Evolutionary conservation across 225 moss, liverwort and hornwort genomes (phyloP).

Genomic region (Bryoerythrophyllum caledonicum): DNA sequence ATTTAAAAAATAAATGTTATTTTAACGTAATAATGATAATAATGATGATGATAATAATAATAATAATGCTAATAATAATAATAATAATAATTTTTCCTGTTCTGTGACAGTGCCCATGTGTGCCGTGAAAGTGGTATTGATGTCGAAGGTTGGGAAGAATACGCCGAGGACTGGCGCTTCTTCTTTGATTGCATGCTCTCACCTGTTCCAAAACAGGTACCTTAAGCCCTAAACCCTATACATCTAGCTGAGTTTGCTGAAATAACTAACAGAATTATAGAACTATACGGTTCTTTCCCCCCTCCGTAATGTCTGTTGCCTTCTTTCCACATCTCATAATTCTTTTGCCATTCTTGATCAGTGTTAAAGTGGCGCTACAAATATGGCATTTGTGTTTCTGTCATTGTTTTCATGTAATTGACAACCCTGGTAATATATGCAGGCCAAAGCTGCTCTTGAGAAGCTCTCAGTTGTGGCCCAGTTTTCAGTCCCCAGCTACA

Average conservation of each 20-base stretch:
- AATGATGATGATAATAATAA: too few species aligned
- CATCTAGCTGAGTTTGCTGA: too few species aligned
- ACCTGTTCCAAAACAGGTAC: conserved; percentile 77
- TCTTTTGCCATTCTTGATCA: not conserved
- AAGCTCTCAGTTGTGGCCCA: conserved; percentile 76
- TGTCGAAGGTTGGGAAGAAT: conserved; percentile 79
- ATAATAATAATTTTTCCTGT: not conserved
- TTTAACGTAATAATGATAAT: too few species aligned
- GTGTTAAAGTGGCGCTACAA: not conserved
- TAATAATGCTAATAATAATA: too few species aligned
- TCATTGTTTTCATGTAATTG: not conserved
- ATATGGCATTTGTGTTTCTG: not conserved
- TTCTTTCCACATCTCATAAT: not conserved
- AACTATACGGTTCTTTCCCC: too few species aligned
- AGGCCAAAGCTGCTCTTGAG: conserved; percentile 75
- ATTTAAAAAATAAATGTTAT: too few species aligned
- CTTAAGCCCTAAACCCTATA: too few species aligned
- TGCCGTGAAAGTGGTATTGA: conserved; percentile 58
- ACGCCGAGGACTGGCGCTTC: conserved; percentile 87
- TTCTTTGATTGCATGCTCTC: conserved; percentile 93
- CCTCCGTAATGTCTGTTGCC: not conserved
- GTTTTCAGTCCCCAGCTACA: conserved; percentile 75
- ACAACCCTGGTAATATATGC: conserved; percentile 11
- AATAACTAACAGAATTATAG: too few species aligned
- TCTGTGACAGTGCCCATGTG: conserved; percentile 73